phyloP scores from a whole-genome alignment of 768 basidiomycete genomes.

The Tylopilus vinaceipallidus region DNA sequence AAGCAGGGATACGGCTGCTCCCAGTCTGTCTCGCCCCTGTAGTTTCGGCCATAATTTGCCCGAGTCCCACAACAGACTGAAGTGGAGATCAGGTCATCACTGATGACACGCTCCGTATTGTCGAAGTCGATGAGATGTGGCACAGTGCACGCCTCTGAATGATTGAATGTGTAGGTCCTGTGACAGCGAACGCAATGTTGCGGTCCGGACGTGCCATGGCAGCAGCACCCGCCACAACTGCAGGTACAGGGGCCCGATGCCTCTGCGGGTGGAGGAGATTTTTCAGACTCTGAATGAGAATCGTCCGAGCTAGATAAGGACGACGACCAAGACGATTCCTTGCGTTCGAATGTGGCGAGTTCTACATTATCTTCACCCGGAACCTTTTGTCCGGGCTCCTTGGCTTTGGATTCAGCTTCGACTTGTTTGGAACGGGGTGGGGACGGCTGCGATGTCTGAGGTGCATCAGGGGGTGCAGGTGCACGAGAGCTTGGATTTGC shows the following conservation, averaged over 20 bases:
- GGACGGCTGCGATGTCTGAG: too few relatives aligned
- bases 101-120: not conserved
- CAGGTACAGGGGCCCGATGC: constrained; percentile 3
- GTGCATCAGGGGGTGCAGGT: too few relatives aligned
- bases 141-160: not conserved
- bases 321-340: too few relatives aligned
- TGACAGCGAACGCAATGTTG: constrained; percentile 8
- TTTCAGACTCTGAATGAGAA: not conserved
- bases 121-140: not conserved
- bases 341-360: too few relatives aligned
- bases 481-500: too few relatives aligned
- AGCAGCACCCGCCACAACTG: constrained; percentile 2
- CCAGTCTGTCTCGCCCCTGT: too few relatives aligned
- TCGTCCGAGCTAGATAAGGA: too few relatives aligned
- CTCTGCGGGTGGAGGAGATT: not conserved
- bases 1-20: not conserved
- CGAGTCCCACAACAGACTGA: not conserved
- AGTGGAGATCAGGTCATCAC: not conserved
- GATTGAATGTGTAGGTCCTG: not conserved
- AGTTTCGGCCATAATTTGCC: too few relatives aligned
- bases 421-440: too few relatives aligned
- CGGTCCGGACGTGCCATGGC: not conserved
- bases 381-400: too few relatives aligned
- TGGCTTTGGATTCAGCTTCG: too few relatives aligned
- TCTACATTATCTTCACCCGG: too few relatives aligned